phyloP scores from a whole-genome alignment of 176 grass and related monocot genomes.

The Phyllostachys edulis region DNA sequence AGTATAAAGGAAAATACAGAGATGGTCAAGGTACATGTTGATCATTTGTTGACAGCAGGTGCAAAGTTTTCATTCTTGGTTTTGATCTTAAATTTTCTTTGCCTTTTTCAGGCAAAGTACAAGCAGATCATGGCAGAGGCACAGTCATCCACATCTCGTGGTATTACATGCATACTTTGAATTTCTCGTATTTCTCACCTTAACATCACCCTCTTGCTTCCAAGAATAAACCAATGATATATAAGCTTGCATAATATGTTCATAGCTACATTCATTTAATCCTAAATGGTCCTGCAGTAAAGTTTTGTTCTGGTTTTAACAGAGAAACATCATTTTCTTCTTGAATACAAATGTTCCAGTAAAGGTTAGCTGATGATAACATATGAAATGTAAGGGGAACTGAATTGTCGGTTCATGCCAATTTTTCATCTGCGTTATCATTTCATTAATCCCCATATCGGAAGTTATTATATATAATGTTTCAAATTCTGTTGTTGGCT shows the following conservation, averaged over 20 bases:
- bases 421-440: neutral
- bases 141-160: conserved; percentile 47
- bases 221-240: neutral
- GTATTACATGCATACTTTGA: conserved; percentile 27
- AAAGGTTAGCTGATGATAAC: neutral
- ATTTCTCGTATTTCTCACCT: neutral
- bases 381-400: neutral
- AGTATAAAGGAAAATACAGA: conserved; percentile 43
- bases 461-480: neutral
- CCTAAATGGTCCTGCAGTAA: neutral
- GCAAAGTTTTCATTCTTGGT: neutral
- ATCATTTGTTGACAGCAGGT: neutral
- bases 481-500: conserved; percentile 1
- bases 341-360: neutral
- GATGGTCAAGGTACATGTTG: conserved; percentile 41
- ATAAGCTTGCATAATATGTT: conserved; percentile 12
- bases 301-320: neutral
- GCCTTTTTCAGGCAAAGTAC: conserved; percentile 47
- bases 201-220: neutral
- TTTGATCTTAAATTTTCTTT: neutral
- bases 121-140: conserved; percentile 48
- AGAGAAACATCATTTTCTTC: neutral
- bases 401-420: neutral
- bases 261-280: conserved; percentile 1
- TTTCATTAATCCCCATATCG: neutral